A percentile compares a stretch with the other conserved stretches of the same genome.
Evolutionary conservation across 768 basidiomycete genomes (phyloP).

Genomic region (Pulveroboletus sp.): DNA sequence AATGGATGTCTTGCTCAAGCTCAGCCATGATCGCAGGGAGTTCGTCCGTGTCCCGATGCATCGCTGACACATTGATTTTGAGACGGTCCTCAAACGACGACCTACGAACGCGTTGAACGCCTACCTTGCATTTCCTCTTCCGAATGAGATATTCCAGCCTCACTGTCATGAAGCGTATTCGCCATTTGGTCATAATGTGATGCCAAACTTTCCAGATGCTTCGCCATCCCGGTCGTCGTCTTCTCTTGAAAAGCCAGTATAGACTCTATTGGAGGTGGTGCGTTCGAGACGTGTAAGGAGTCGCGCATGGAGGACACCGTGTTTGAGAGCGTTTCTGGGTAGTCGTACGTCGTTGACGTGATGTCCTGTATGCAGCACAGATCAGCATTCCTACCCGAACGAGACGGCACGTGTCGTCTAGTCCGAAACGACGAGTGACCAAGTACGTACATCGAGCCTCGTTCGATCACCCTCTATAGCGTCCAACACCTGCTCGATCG

Average conservation of each 20-base stretch:
- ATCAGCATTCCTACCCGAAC: neutral
- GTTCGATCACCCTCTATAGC: conserved; percentile 65
- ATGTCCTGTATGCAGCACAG: conserved; percentile 42
- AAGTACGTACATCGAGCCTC: conserved; percentile 56
- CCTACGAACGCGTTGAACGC: neutral
- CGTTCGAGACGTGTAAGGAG: conserved; percentile 40
- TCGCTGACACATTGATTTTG: conserved; percentile 40
- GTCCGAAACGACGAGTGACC: neutral
- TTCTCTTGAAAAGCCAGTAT: conserved; percentile 46
- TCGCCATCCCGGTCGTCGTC: conserved; percentile 63
- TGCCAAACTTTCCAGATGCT: conserved; percentile 63
- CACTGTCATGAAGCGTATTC: conserved; percentile 57
- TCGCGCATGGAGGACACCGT: conserved; percentile 54
- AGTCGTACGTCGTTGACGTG: conserved; percentile 58
- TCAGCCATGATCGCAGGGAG: conserved; percentile 71
- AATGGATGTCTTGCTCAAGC: conserved; percentile 52
- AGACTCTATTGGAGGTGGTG: conserved; percentile 41
- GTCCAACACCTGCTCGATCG: conserved; percentile 73
- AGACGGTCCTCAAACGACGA: neutral
- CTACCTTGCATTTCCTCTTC: conserved; percentile 69
- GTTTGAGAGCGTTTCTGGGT: conserved; percentile 55
- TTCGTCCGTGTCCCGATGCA: conserved; percentile 78
- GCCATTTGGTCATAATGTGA: conserved; percentile 78
- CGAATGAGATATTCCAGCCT: conserved; percentile 60
- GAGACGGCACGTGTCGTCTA: neutral